Percentiles rank a stretch among this genome's conserved stretches.
phyloP scores from a whole-genome alignment of 164 flowering plant genomes.

The Malania oleifera region DNA sequence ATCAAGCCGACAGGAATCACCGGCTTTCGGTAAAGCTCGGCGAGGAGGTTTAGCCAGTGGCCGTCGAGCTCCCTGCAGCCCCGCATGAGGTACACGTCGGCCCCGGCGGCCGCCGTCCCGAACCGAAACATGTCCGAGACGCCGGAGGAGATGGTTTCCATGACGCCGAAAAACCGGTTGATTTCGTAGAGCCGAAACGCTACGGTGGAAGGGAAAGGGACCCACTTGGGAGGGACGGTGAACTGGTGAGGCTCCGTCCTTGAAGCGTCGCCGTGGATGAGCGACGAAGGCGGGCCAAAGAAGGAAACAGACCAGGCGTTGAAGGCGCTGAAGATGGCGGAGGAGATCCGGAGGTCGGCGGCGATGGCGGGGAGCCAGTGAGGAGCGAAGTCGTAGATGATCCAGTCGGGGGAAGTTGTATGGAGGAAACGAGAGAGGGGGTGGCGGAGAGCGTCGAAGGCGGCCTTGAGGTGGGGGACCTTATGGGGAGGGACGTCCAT shows the following conservation, averaged over 20 bases:
- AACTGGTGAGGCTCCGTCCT: constrained; percentile 20
- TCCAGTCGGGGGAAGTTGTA: constrained; percentile 27
- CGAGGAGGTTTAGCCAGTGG: no score
- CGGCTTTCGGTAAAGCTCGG: no score
- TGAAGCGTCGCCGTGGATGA: constrained; percentile 2
- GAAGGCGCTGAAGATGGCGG: constrained; percentile 15
- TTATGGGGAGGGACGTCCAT: constrained; percentile 15
- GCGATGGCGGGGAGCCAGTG: constrained; percentile 26
- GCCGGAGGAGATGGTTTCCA: no score
- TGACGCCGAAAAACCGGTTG: no score
- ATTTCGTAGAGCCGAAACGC: constrained; percentile 17
- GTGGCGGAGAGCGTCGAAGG: constrained; percentile 17
- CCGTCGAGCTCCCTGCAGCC: constrained; percentile 9
- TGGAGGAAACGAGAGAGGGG: constrained; percentile 16
- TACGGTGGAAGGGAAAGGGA: constrained; percentile 25
- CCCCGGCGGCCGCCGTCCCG: not conserved
- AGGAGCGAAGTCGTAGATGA: constrained; percentile 27
- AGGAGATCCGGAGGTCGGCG: constrained; percentile 10
- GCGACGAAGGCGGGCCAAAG: constrained; percentile 10
- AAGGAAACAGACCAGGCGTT: constrained; percentile 13
- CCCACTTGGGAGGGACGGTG: constrained; percentile 32
- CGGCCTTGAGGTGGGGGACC: constrained; percentile 21
- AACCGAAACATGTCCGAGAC: no score
- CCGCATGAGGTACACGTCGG: no score
- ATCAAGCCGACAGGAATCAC: no score